Base-by-base conservation (phyloP, 768 basidiomycete genomes). In the Pulveroboletus sp. region DNA sequence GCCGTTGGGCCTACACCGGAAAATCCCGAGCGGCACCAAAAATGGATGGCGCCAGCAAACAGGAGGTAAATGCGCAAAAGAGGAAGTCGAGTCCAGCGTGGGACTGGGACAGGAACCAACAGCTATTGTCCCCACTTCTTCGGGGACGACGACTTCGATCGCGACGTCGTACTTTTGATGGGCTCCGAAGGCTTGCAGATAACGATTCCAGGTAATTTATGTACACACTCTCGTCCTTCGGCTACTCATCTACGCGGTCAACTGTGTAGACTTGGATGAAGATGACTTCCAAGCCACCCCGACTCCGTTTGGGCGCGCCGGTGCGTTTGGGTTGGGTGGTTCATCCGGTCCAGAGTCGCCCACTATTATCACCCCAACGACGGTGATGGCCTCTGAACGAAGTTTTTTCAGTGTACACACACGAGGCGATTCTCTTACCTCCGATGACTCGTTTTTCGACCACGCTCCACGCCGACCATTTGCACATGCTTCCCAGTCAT, bases 361-460 rank as follows among this genome's bases (percentile, higher is more conserved):
- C 9, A 81, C 77, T 10, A 65, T 77, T 33, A 57, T 71, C 33
- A 84, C 85, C 21, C 78, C 85, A 4, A 62, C 63, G 10, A 67
- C 63, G 9, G 64, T 50, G 30, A 58, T 80, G 38, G 65, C 65
- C 2, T 67, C 70, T 12, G 83, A 86, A 46, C 73, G 77, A 58
- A 77, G 75, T 55, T 86, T 81, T 67, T 89, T 89, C 49, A 46
- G 56, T 38, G 46, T 56, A 4, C 90, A 92, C 67, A 69, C 79
- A 18, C 77, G 90, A 47, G 84, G 80, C n/a, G 87, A 90, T 64
- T 92, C 90, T 9, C 76, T 78, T 18, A 76, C 87, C 3, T 92
- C 90, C 1, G 79, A 88, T 49, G 86, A 89, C 61, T 92, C 90
- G 6, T 70, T 75, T 17, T 72, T 78, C 52, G 89, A 89, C 15